phyloP scores from a whole-genome alignment of 2,329 filamentous ascomycete genomes.

The Corinectria fuckeliana region DNA sequence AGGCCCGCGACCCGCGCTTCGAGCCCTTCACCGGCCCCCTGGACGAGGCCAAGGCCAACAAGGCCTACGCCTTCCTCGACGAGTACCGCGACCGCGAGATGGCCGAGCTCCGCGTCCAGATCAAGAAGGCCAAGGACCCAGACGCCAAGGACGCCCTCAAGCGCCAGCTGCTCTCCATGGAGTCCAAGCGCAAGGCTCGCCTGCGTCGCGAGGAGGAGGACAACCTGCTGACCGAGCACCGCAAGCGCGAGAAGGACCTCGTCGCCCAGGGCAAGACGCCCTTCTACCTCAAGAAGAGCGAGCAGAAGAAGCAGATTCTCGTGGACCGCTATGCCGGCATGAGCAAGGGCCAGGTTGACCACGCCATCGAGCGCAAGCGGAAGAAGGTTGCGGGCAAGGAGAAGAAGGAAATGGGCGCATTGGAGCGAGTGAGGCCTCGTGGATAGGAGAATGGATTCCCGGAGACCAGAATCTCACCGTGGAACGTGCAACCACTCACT shows the following conservation, averaged over 20 bases:
- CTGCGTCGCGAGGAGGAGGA: slow-evolving; percentile 72
- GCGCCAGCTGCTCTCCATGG: slow-evolving; percentile 76
- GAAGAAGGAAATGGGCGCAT: slow-evolving; percentile 70
- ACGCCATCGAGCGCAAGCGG: slow-evolving; percentile 81
- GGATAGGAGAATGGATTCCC: neutral
- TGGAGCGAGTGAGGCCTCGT: slow-evolving; percentile 42
- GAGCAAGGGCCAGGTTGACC: slow-evolving; percentile 85
- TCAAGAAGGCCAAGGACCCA: slow-evolving; percentile 70
- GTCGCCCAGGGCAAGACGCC: slow-evolving; percentile 89
- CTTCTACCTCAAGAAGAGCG: slow-evolving; percentile 90
- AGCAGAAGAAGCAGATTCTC: slow-evolving; percentile 86
- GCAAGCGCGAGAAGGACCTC: slow-evolving; percentile 81
- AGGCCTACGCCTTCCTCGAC: slow-evolving; percentile 86
- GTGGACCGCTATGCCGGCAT: slow-evolving; percentile 81
- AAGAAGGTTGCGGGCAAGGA: slow-evolving; percentile 91
- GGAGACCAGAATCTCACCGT: neutral
- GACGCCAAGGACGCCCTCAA: slow-evolving; percentile 73
- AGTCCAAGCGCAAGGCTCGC: slow-evolving; percentile 76
- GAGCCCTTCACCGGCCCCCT: slow-evolving; percentile 63
- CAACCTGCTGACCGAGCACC: slow-evolving; percentile 75
- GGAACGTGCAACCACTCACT: neutral
- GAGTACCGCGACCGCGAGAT: slow-evolving; percentile 89
- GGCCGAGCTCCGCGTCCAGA: slow-evolving; percentile 70
- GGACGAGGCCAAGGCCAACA: slow-evolving; percentile 66
- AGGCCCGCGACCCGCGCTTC: slow-evolving; percentile 87